Base-by-base conservation (phyloP, 2,329 filamentous ascomycete genomes). In the Diplodia corticola region DNA sequence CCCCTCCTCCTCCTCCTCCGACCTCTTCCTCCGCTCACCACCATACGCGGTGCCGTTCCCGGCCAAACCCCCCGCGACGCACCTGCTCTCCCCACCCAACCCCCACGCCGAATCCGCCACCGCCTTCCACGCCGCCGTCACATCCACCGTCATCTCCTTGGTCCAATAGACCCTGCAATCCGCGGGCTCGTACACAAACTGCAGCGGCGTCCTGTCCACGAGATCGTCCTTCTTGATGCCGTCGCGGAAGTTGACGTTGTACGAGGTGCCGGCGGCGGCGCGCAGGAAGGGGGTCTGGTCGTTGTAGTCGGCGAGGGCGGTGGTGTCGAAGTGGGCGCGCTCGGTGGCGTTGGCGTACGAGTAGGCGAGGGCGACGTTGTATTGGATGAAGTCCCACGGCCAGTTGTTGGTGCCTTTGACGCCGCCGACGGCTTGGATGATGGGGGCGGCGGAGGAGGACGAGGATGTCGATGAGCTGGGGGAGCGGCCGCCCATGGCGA, bases 151-250 rank as follows among this genome's bases (percentile, higher is more conserved):
- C 77, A 87, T 89, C 7, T 81, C 77, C 57, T 81, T 75, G 0
- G 88, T 90, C 69, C 85, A 89, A 70, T 85, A 86, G 26, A 89
- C 77, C 3, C 86, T 80, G 71, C 88, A 90, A 70, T 89, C 85
- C 0, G 88, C 83, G 1, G 85, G 79, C 71, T 88, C 84, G 68
- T 87, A 86, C 3, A 84, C 77, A 71, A 89, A 90, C 65, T 91
- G 88, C 13, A 84, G 72, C n/a, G 87, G 83, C 0, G 79, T 76
- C 22, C 80, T 71, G 3, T 65, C 69, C 59, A 73, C 70, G 12
- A 66, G 54, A 35, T 82, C 81, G 30, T 77, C 78, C 5, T 80
- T 76, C 59, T 79, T 78, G 65, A 82, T 80, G 49, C 80, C 76
- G 66, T 78, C 76, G 40, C 75, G 73, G 71, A 77, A 77, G 59